phyloP scores from a whole-genome alignment of 78 protist genomes.

The slime mould (Dictyostelium discoideum) region dicty_2.7 NC_007089.4:229501-230000 shows the following conservation, averaged over 20 bases:
- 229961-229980: not conserved
- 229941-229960: not conserved
- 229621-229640: too few relatives aligned
- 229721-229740: not conserved
- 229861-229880: not conserved
- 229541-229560: not conserved
- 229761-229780: not conserved
- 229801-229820: not conserved
- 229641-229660: not conserved
- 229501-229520: not conserved
- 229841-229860: not conserved
- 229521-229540: not conserved
- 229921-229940: not conserved
- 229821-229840: not conserved
- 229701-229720: not conserved
- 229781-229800: conserved; percentile 1
- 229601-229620: not conserved
- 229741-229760: not conserved
- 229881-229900: not conserved
- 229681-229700: not conserved
- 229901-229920: not conserved
- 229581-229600: not conserved
- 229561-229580: not conserved
- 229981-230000: not conserved
- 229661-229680: too few relatives aligned